These are phyloP conservation scores for Scheffersomyces ergatensis DNA, from an alignment of 805 yeast species.

Conservation along the genomic window DNA sequence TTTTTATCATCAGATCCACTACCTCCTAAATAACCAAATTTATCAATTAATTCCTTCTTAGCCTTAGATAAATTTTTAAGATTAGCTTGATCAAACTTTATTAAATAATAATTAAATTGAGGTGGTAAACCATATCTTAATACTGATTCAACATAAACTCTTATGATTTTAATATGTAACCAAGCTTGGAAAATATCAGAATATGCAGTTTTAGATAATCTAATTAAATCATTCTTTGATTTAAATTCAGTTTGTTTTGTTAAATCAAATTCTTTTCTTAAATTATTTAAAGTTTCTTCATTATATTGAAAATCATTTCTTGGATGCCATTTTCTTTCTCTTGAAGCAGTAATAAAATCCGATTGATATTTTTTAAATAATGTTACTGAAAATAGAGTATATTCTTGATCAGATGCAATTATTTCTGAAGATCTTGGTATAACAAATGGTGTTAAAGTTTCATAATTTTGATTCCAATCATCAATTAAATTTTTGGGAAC, in stretches of 20 bases:
- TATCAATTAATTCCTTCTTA: constrained; percentile 64
- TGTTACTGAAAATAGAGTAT: constrained; percentile 69
- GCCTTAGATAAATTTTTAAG: constrained; percentile 48
- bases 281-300: constrained; percentile 66
- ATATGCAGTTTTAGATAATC: constrained; percentile 87
- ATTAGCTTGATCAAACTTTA: constrained; percentile 40
- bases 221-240: constrained; percentile 70
- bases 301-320: constrained; percentile 83
- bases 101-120: constrained; percentile 59
- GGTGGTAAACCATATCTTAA: constrained; percentile 97
- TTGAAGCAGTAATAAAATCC: constrained; percentile 64
- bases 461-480: constrained; percentile 70
- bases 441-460: constrained; percentile 72
- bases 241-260: constrained; percentile 74
- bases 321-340: constrained; percentile 89
- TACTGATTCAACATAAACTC: constrained; percentile 89
- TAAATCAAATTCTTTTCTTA: constrained; percentile 75
- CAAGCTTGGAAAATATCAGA: constrained; percentile 80
- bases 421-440: constrained; percentile 86
- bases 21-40: constrained; percentile 90
- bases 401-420: constrained; percentile 74
- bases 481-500: constrained; percentile 68
- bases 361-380: constrained; percentile 77
- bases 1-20: constrained; percentile 55
- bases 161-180: constrained; percentile 85